Conservation (phyloP, 2,329 filamentous ascomycete genomes). For the Trichoderma koningii region DNA sequence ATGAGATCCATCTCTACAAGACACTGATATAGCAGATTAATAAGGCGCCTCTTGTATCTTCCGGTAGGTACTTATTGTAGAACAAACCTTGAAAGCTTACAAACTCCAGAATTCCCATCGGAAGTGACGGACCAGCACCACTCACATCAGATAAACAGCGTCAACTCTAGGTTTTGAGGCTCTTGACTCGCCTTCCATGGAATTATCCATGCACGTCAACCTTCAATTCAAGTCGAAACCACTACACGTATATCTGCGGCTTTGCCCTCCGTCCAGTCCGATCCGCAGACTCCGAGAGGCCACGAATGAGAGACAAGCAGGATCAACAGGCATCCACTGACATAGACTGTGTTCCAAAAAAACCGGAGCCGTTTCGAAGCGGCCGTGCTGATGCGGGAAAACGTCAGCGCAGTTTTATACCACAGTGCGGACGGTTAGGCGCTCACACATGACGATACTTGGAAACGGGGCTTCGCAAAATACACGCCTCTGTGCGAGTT, state of each 20-base stretch:
- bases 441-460: too few relatives aligned
- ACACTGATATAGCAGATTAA: too few relatives aligned
- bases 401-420: not conserved
- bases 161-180: not conserved
- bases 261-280: too few relatives aligned
- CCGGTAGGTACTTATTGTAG: too few relatives aligned
- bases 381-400: constrained; percentile 12
- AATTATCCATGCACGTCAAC: constrained; percentile 2
- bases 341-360: not conserved
- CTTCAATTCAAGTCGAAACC: not conserved
- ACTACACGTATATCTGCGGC: too few relatives aligned
- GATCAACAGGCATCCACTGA: not conserved
- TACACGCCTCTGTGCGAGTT: too few relatives aligned
- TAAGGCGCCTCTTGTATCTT: too few relatives aligned
- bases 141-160: not conserved
- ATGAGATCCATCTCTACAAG: too few relatives aligned
- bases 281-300: constrained; percentile 11
- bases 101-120: constrained; percentile 1
- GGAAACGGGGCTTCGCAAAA: not conserved
- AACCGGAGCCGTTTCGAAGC: not conserved
- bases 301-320: not conserved
- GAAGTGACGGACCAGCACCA: constrained; percentile 18
- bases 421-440: constrained; percentile 5
- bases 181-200: constrained; percentile 15
- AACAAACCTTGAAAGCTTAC: too few relatives aligned